A percentile compares a stretch with the other conserved stretches of the same genome.
Conservation (phyloP, 306 rosid genomes). For the Hylodesmum podocarpum region DNA sequence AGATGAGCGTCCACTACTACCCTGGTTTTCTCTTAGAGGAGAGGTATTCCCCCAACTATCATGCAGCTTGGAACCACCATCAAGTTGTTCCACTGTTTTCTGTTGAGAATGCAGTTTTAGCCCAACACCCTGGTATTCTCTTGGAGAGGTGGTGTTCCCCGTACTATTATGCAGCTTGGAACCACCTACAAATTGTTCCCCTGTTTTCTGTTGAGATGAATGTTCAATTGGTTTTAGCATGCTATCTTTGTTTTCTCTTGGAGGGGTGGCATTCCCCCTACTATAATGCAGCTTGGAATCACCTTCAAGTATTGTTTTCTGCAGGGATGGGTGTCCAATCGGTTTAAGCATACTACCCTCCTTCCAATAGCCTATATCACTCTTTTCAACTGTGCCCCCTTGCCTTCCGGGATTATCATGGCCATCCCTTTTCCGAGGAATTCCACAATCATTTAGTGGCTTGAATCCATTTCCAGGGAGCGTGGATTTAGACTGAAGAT, state of each 20-base stretch:
- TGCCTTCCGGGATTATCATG: slow-evolving; percentile 39
- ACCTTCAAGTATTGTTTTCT: slow-evolving; percentile 41
- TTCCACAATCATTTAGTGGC: slow-evolving; percentile 44
- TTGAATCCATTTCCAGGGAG: slow-evolving; percentile 39
- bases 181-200: slow-evolving; percentile 42
- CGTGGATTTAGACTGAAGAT: slow-evolving; percentile 45
- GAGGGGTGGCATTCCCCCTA: slow-evolving; percentile 37
- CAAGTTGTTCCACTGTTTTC: slow-evolving; percentile 40
- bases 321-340: slow-evolving; percentile 45
- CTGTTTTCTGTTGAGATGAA: too few relatives aligned
- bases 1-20: slow-evolving; percentile 44
- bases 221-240: slow-evolving; percentile 44
- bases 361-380: slow-evolving; percentile 43
- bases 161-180: slow-evolving; percentile 28
- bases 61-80: slow-evolving; percentile 34
- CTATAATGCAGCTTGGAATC: slow-evolving; percentile 31
- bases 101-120: slow-evolving; percentile 47
- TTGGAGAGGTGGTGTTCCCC: slow-evolving; percentile 34
- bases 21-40: slow-evolving; percentile 36
- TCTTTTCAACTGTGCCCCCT: slow-evolving; percentile 41
- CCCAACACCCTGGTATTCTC: slow-evolving; percentile 40
- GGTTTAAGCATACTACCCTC: slow-evolving; percentile 47
- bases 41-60: slow-evolving; percentile 36
- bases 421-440: slow-evolving; percentile 38
- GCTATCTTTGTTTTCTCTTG: slow-evolving; percentile 38